Percentiles rank a stretch among this genome's conserved stretches.
These are phyloP conservation scores for Starmerella sp. DNA, from an alignment of 805 yeast species.

Conservation along the genomic window DNA sequence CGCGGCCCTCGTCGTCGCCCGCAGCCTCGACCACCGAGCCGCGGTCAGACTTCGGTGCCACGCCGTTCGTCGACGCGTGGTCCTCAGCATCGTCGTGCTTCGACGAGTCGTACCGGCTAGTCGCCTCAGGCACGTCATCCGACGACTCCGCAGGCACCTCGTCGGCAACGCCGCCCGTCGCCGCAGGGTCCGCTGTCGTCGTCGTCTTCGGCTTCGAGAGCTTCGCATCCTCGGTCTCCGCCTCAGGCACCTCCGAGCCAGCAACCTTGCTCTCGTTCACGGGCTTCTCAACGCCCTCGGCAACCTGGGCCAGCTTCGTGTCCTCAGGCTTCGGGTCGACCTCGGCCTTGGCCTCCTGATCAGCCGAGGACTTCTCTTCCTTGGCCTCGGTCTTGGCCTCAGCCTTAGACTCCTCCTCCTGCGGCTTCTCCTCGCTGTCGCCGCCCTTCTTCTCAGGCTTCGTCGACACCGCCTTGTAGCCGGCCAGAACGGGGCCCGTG, in stretches of 20 bases:
- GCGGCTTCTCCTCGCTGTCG: slow-evolving; percentile 10
- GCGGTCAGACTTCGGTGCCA: neutral
- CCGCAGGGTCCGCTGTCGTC: slow-evolving; percentile 3
- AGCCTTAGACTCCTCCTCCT: slow-evolving; percentile 8
- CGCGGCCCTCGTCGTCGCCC: neutral
- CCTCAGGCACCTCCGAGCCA: neutral
- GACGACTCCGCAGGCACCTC: neutral
- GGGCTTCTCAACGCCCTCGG: slow-evolving; percentile 6
- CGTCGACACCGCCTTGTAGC: slow-evolving; percentile 10
- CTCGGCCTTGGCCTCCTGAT: slow-evolving; percentile 24
- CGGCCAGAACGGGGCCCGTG: slow-evolving; percentile 14
- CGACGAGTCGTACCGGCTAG: neutral
- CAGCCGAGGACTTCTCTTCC: slow-evolving; percentile 47
- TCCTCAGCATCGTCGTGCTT: neutral
- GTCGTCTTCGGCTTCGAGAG: neutral
- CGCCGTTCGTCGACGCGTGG: slow-evolving; percentile 1
- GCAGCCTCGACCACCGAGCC: neutral
- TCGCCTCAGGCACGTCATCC: neutral
- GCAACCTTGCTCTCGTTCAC: neutral
- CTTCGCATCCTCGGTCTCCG: neutral
- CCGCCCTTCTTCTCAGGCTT: slow-evolving; percentile 4
- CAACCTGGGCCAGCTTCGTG: neutral
- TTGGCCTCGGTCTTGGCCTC: slow-evolving; percentile 27
- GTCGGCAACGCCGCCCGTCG: neutral
- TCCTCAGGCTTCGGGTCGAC: neutral